These are phyloP conservation scores for Botrytis aclada DNA, from an alignment of 2,329 filamentous ascomycete genomes.

Conservation along the genomic window DNA sequence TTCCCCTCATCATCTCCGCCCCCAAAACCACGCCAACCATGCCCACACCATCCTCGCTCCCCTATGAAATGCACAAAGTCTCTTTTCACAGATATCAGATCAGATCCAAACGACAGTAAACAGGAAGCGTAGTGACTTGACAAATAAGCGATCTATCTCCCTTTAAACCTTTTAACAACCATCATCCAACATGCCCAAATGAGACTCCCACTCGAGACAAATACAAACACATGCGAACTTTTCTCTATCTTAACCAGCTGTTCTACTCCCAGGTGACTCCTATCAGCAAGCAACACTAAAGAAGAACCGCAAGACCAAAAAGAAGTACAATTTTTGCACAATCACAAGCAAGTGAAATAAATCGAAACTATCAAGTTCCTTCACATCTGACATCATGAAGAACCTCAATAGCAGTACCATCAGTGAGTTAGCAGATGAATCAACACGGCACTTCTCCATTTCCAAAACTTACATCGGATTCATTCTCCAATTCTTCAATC, in stretches of 20 bases:
- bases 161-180: not conserved
- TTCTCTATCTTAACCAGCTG: not conserved
- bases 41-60: not conserved
- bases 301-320: not conserved
- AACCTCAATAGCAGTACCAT: not conserved
- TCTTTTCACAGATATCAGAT: not conserved
- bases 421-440: not conserved
- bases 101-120: too few relatives aligned
- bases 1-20: not conserved
- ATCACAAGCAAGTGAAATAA: not conserved
- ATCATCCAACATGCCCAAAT: not conserved
- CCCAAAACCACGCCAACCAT: not conserved
- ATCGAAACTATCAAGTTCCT: not conserved
- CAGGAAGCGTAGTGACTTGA: too few relatives aligned
- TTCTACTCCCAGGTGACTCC: not conserved
- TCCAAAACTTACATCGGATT: fast-evolving
- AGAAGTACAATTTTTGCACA: not conserved
- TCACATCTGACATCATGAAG: not conserved
- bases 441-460: not conserved
- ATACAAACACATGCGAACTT: not conserved
- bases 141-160: not conserved
- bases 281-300: fast-evolving
- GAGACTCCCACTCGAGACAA: not conserved
- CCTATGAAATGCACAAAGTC: not conserved
- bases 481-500: not conserved